Base-by-base conservation (phyloP, 257 asterid genomes). In the Rubia yunnanensis region DNA sequence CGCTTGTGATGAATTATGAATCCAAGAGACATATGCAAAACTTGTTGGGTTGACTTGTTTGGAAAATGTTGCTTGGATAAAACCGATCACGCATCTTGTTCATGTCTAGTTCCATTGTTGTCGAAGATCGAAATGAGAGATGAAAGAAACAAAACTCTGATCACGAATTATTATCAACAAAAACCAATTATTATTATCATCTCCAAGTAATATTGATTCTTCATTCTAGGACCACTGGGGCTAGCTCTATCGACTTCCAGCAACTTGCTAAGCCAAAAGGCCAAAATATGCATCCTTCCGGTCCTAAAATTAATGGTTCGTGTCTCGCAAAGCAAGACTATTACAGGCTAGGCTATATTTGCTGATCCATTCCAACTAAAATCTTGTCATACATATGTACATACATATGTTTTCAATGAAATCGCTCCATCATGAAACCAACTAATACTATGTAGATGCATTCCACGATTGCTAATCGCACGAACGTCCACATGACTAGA, bases 11-110 rank as follows among this genome's bases (percentile, higher is more conserved):
- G 20, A 48, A 14, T 46, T 46, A 46, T 17, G 9, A 15, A 48
- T 48, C 8, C 9, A 15, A 17, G 23, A 20, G 59, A 53, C 28
- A 23, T 20, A 52, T 22, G 58, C 58, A 23, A 18, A 26, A 23
- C 41, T 0, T 15, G 28, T 24, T 55, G 17, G 35, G 35, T 55
- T 55, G 60, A 55, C 31, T 53, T 23, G 57, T 22, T 10, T 13
- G 68, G 15, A 3, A 32, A 26, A 7, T 55, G 27, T 8, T 18
- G 10, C 20, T 46, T 52, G 48, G 31, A 63, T 64, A 34, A 4
- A 44, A 48, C 49, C 70, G 26, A 22, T 55, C 62, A 52, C 62
- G 27, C 70, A 17, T 22, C 52, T 52, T 50, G 61, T 50, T 65
- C 50, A 50, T 49, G 50, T 22, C 17, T 10, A 52, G 50, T 23